Evolutionary conservation across 768 basidiomycete genomes (phyloP), one percentile per base, ranked within the genome.

Genomic region (Vishniacozyma victoriae): DNA sequence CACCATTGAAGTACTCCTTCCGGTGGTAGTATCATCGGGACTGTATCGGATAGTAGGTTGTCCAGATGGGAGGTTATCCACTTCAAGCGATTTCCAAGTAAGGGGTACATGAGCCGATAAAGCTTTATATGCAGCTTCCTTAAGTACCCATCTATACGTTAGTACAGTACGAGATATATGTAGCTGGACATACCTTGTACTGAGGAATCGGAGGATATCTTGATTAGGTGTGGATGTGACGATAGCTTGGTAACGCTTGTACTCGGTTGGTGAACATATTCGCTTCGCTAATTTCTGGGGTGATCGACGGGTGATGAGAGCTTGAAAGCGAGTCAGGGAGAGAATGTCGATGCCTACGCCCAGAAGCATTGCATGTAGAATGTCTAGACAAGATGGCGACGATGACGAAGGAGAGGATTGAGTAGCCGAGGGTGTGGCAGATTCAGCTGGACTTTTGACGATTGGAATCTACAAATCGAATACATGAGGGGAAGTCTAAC

Each of bases 71-170:
- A 19, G 20, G 26, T 60, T 20, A 15, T 15, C 43, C 18, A 64
- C 22, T 15, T 60, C 54, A 24, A 65, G 51, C 5, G 55, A 41
- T 41, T 46, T 29, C 49, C 52, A 65, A 6, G 45, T 50, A 0
- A 53, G 22, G 15, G n/a, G 6, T 4, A 59, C 36, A 24, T 53
- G 33, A 2, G 57, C 24, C 1, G 50, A 55, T 20, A 64, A 41
- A 15, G 66, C 47, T 48, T 68, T 68, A 39, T 68, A 64, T 5
- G 62, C 57, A 26, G 66, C 66, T 59, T 68, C 66, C 43, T 68
- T 68, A 23, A 63, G 35, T 22, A 56, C 46, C 66, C 66, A 68
- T 33, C 66, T 67, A n/a, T n/a, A n/a, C n/a, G n/a, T n/a, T n/a
- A n/a, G n/a, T n/a, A n/a, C n/a, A n/a, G n/a, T n/a, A 33, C 9